Evolutionary conservation across 345 rosid species (phyloP).

Genomic region (Passiflora organensis): DNA sequence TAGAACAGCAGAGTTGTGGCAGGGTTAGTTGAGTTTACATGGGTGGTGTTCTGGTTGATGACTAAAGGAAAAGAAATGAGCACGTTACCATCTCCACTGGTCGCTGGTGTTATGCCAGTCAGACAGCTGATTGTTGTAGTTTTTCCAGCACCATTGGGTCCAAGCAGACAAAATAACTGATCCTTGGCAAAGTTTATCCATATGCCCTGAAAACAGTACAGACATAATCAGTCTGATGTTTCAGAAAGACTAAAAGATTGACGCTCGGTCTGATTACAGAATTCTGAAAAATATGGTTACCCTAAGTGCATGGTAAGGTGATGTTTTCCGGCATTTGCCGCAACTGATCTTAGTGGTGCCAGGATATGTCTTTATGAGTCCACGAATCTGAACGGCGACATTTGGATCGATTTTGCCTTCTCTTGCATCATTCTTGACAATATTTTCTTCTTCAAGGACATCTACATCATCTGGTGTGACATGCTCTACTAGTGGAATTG

Average conservation of each 20-base stretch:
- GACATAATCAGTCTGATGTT: too few relatives aligned
- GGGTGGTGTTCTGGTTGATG: background rate
- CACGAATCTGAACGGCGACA: conserved; percentile 78
- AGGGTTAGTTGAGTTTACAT: background rate
- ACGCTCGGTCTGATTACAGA: too few relatives aligned
- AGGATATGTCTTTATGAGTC: conserved; percentile 71
- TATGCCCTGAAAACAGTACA: conserved; percentile 49
- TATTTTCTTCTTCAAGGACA: conserved; percentile 74
- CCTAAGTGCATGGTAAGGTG: conserved; percentile 77
- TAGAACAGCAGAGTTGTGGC: conserved; percentile 1
- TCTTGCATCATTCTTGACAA: conserved; percentile 46
- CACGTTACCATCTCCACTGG: conserved; percentile 69
- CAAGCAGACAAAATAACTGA: conserved; percentile 90
- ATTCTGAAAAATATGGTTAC: conserved; percentile 31
- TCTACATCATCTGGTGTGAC: conserved; percentile 70
- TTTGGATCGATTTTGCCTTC: conserved; percentile 48
- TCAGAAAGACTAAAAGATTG: too few relatives aligned
- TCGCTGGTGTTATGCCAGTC: conserved; percentile 80
- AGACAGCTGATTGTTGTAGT: conserved; percentile 79
- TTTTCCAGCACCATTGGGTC: conserved; percentile 97
- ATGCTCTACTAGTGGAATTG: conserved; percentile 52
- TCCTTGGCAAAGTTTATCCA: conserved; percentile 82
- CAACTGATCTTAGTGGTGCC: conserved; percentile 52
- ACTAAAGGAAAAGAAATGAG: conserved; percentile 6
- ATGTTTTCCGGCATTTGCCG: conserved; percentile 68